Evolutionary conservation across 331 rosid species (phyloP).

Genomic region (Spiraea crenata): DNA sequence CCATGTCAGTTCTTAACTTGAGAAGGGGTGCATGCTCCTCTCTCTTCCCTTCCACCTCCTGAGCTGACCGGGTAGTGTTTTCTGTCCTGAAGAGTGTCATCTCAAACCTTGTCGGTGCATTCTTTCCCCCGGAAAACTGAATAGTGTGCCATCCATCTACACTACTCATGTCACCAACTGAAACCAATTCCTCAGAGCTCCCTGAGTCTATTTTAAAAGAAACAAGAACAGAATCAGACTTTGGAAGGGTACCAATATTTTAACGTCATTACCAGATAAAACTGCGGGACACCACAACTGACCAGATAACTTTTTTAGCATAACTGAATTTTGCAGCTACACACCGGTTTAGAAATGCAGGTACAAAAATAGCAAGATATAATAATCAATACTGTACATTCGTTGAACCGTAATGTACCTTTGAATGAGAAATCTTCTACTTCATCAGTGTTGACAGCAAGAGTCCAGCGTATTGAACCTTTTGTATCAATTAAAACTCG

Average conservation of each 20-base stretch:
- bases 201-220: slow-evolving; percentile 24
- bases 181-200: slow-evolving; percentile 57
- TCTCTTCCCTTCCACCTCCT: slow-evolving; percentile 9
- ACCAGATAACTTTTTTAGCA: background rate
- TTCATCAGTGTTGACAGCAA: slow-evolving; percentile 72
- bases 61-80: slow-evolving; percentile 28
- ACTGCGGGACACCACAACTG: too few relatives aligned
- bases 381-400: background rate
- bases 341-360: background rate
- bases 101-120: slow-evolving; percentile 56
- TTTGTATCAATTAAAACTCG: slow-evolving; percentile 62
- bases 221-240: too few relatives aligned
- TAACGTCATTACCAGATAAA: too few relatives aligned
- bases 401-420: slow-evolving; percentile 39
- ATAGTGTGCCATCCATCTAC: slow-evolving; percentile 72
- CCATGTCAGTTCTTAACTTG: slow-evolving; percentile 77
- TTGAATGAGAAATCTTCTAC: slow-evolving; percentile 60
- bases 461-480: slow-evolving; percentile 84
- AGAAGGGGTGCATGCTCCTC: slow-evolving; percentile 43
- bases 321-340: background rate
- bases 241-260: too few relatives aligned
- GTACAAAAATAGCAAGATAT: background rate
- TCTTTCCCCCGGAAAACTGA: slow-evolving; percentile 84
- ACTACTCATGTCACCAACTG: slow-evolving; percentile 46
- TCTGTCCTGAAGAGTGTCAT: slow-evolving; percentile 58